Evolutionary conservation across 371 early-diverging fungal genomes (phyloP), one percentile per base, ranked within the genome.

Genomic region (Rhizopus stolonifer): DNA sequence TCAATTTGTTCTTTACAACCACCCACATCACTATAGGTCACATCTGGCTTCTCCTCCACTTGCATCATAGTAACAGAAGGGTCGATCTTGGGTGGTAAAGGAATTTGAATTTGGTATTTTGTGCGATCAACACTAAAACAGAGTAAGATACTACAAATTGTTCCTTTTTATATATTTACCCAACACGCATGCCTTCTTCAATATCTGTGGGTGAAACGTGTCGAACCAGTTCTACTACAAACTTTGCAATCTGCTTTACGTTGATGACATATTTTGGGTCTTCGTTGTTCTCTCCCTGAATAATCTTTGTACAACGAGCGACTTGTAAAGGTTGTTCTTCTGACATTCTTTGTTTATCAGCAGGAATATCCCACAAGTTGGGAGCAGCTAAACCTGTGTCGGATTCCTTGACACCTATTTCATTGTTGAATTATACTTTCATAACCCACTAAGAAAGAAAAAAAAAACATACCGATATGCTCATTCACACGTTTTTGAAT

Each of bases 361-460:
- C 98, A 46, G 94, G 92, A 32, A 99, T 86, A 80, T 99, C 99
- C 99, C 99, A 99, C 52, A 93, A 74, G 68, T 92, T 92, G 29
- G 99, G 99, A 36, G 99, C 98, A 2, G 99, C 99, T 39, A 99
- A 83, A 49, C 99, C 99, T 46, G 99, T 99, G 70, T 99, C 99
- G 19, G 94, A 92, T 80, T 99, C 99, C 82, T 96, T 97, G 43
- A 99, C 96, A 54, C 97, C 92, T 87, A 54, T 46, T 21, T 26
- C 15, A 15, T 17, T 11, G 48, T n/a, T 7, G 6, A 21, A 24
- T 25, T 23, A 22, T 15, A 4, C 25, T 14, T 56, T 19, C 17
- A 15, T 53, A 19, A 5, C 15, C 4, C 46, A 26, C 48, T 11
- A 36, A 36, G 9, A 42, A 6, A 21, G 8, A 5, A 42, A 3